Percentiles rank a stretch among this genome's conserved stretches.
Evolutionary conservation across 1,139 yeast species (phyloP).

Genomic region (Candida gigantensis): DNA sequence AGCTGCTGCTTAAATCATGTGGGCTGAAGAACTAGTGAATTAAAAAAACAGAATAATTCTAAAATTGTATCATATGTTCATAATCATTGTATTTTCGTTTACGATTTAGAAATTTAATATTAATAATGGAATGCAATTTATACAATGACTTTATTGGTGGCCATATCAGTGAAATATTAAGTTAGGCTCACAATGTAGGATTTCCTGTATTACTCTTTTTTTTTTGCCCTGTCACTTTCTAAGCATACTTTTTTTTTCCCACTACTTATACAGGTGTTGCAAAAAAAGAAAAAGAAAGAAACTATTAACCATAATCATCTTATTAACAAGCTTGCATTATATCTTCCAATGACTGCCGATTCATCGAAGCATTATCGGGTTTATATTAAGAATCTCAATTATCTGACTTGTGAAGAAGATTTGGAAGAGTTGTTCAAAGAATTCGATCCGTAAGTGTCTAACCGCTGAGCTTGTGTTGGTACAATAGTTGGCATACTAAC

Average conservation of each 20-base stretch:
- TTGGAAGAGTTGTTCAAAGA: constrained; percentile 70
- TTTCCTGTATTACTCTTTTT: neutral
- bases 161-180: too few species aligned
- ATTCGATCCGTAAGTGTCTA: constrained; percentile 39
- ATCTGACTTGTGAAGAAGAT: constrained; percentile 70
- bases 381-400: constrained; percentile 84
- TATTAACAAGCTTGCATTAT: too few species aligned
- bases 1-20: constrained; percentile 20
- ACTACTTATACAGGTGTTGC: too few species aligned
- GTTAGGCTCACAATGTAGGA: too few species aligned
- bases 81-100: constrained; percentile 18
- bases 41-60: neutral
- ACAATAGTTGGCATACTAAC: constrained; percentile 14
- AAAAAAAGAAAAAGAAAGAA: neutral
- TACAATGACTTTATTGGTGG: too few species aligned
- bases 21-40: too few species aligned
- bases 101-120: constrained; percentile 18
- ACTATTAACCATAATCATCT: too few species aligned
- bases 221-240: neutral
- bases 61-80: constrained; percentile 10
- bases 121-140: constrained; percentile 12
- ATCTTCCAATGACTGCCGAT: constrained; percentile 4
- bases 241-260: too few species aligned
- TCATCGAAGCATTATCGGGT: constrained; percentile 33
- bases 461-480: neutral